Conservation (phyloP, 495 filamentous ascomycete species). For the Opeltia flavorubescens region DNA sequence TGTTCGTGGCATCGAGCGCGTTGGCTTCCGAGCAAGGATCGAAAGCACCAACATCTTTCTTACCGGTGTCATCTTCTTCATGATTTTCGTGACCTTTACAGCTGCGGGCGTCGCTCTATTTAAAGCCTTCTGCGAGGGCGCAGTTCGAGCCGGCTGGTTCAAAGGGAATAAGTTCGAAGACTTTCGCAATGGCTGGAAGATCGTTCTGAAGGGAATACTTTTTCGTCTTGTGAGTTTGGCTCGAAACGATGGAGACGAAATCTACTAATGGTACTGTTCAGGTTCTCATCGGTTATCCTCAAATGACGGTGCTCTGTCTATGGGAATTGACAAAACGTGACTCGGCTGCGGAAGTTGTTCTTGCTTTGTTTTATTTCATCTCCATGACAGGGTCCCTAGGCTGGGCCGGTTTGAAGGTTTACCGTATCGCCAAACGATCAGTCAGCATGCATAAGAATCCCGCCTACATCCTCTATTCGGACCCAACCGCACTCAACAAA, state of each 20-base stretch:
- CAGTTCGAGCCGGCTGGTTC: conserved; percentile 60
- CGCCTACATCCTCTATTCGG: conserved; percentile 93
- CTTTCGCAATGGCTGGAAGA: conserved; percentile 83
- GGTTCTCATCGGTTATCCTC: conserved; percentile 84
- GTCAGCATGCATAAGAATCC: conserved; percentile 90
- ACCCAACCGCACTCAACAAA: conserved; percentile 84
- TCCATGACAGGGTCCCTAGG: conserved; percentile 65
- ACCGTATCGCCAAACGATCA: conserved; percentile 75
- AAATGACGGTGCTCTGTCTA: conserved; percentile 79
- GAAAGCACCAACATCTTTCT: conserved; percentile 90
- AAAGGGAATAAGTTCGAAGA: conserved; percentile 82
- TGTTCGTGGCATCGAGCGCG: conserved; percentile 78
- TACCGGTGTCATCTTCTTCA: conserved; percentile 82
- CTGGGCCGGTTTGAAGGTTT: conserved; percentile 84
- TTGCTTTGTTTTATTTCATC: conserved; percentile 82
- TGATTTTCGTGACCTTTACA: conserved; percentile 62
- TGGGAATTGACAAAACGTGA: conserved; percentile 88
- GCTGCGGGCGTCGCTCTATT: conserved; percentile 61
- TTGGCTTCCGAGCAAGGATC: conserved; percentile 72
- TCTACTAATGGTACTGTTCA: conserved; percentile 9
- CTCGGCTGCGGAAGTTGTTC: conserved; percentile 73
- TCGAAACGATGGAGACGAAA: not conserved
- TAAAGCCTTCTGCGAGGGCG: conserved; percentile 64
- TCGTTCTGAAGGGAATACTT: conserved; percentile 79
- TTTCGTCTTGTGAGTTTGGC: conserved; percentile 54